A percentile compares a stretch with the other conserved stretches of the same genome.
These are phyloP conservation scores for Ophiorrhiza pumila DNA, from an alignment of 257 asterid genomes.

Conservation along the genomic window DNA sequence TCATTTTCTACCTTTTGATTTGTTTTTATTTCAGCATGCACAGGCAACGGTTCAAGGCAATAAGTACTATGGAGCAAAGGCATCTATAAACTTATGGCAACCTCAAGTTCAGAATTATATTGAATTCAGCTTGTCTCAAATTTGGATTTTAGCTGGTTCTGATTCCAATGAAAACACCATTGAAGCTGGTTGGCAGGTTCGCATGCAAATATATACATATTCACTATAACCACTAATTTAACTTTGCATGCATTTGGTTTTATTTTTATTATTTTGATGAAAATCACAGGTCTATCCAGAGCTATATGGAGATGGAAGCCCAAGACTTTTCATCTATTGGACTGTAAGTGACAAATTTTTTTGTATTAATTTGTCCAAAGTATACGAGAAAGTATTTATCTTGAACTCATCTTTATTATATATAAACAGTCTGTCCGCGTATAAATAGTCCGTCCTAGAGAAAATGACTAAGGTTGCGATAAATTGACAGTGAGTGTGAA, in stretches of 20 bases:
- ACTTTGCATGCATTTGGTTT: background rate
- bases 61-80: constrained; percentile 25
- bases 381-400: too few relatives aligned
- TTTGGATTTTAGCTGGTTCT: constrained; percentile 20
- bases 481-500: too few relatives aligned
- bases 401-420: too few relatives aligned
- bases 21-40: constrained; percentile 60
- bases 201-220: background rate
- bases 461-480: too few relatives aligned
- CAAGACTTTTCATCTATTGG: constrained; percentile 85
- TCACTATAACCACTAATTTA: background rate
- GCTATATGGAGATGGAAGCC: constrained; percentile 59
- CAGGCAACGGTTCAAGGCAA: constrained; percentile 13
- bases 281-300: constrained; percentile 80
- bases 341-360: constrained; percentile 64
- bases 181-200: constrained; percentile 29
- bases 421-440: too few relatives aligned
- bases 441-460: too few relatives aligned
- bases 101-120: constrained; percentile 11
- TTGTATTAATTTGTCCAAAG: background rate
- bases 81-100: constrained; percentile 22
- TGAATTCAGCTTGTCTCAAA: constrained; percentile 28
- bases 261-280: too few relatives aligned
- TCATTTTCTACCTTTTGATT: constrained; percentile 13
- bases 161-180: constrained; percentile 15